Base-by-base conservation (phyloP, 768 basidiomycete genomes). In the Suillus hirtellus region DNA sequence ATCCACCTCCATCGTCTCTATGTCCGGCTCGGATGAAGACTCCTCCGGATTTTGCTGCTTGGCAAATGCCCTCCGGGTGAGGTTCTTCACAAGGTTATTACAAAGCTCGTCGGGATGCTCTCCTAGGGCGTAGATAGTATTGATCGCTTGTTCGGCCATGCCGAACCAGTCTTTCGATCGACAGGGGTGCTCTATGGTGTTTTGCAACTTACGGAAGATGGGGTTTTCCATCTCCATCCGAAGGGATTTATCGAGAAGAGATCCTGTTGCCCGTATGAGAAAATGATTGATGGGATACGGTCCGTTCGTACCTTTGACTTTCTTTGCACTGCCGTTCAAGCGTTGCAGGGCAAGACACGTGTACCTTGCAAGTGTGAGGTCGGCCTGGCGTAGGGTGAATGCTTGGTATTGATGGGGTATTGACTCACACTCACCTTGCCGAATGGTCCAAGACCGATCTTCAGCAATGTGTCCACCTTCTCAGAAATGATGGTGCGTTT, bases 101-200 rank as follows among this genome's bases (percentile, higher is more conserved):
- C 94, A 96, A 40, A 98, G 79, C 2, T 82, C 73, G 71, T 97
- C 96, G 0, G 96, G 97, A 65, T 95, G 94, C 69, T 98, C 94
- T 21, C 93, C 96, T 2, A 99, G 85, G 0, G 91, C 88, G 69
- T 99, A 99, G 59, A 97, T 89, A 1, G 96, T 95, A 73, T 99
- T 98, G 76, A 99, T 89, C 10, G 89, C 93, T 74, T 99, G 96
- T 73, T 99, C 97, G 0, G 96, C 93, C 77, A 99, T 86, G 11
- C 90, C 90, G 68, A 99, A 99, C 96, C 96, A 99, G 63, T 98
- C 95, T 68, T 89, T 92, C 21, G 90, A 89, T 52, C 88, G 84
- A 63, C 88, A 92, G 0, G 93, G 90, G 60, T 86, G 81, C 68
- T 94, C 87, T 42, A 98, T 84, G n/a, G 88, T 82, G 2, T 90